Percentiles rank a stretch among this genome's conserved stretches.
Evolutionary conservation across 176 grass and related monocot genomes (phyloP).

Genomic region (Triticum dicoccoides): DNA sequence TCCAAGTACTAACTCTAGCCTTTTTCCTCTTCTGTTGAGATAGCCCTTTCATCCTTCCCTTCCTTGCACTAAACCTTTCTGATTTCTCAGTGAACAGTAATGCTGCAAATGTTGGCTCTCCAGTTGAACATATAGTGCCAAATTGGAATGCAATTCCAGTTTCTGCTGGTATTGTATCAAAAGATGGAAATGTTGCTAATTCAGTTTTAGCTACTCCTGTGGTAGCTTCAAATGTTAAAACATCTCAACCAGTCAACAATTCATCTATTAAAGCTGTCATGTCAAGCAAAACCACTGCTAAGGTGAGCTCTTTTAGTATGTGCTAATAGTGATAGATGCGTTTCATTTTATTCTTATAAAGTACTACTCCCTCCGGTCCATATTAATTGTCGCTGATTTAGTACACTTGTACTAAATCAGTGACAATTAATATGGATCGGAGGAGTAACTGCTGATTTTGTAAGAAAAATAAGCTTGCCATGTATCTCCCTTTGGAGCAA

Average conservation of each 20-base stretch:
- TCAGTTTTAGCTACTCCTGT: conserved; percentile 17
- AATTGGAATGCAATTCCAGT: conserved; percentile 10
- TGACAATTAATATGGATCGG: too few relatives aligned
- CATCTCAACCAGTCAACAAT: conserved; percentile 30
- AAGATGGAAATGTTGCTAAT: conserved; percentile 19
- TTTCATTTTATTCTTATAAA: neutral
- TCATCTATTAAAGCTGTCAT: conserved; percentile 22
- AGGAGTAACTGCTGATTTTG: neutral
- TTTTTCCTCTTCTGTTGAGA: neutral
- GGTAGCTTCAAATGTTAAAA: conserved; percentile 35
- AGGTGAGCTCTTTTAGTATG: conserved; percentile 38
- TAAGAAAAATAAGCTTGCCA: neutral
- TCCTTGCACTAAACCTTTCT: conserved; percentile 11
- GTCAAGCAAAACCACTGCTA: conserved; percentile 42
- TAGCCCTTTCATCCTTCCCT: neutral
- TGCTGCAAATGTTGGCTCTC: neutral
- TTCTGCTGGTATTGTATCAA: conserved; percentile 30
- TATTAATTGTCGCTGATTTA: too few relatives aligned
- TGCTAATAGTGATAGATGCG: neutral
- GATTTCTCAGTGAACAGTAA: neutral
- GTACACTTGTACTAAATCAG: too few relatives aligned
- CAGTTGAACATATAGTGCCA: conserved; percentile 20
- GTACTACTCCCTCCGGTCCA: too few relatives aligned
- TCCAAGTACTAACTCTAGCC: conserved; percentile 25
- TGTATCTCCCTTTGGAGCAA: neutral